Conservation (phyloP, 805 yeast genomes). For the Candida manassasensis region DNA sequence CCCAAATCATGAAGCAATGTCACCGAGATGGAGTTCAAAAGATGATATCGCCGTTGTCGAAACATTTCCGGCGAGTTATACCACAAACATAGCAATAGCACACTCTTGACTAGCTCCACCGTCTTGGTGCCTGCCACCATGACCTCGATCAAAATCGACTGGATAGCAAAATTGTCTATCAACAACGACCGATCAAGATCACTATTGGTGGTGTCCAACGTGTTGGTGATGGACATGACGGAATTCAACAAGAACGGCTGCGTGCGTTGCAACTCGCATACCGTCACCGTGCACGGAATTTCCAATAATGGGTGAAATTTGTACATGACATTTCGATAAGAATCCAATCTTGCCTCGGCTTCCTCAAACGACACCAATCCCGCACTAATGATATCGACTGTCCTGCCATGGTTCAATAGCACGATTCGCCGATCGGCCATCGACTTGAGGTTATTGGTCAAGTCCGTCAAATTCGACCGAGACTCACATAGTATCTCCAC, state of each 20-base stretch:
- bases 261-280: slow-evolving; percentile 44
- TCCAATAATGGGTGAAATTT: slow-evolving; percentile 54
- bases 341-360: slow-evolving; percentile 48
- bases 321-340: slow-evolving; percentile 47
- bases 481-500: slow-evolving; percentile 31
- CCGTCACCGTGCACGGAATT: slow-evolving; percentile 40
- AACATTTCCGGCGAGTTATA: slow-evolving; percentile 80
- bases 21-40: slow-evolving; percentile 60
- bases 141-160: slow-evolving; percentile 51
- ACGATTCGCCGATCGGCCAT: slow-evolving; percentile 39
- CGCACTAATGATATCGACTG: slow-evolving; percentile 48
- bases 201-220: slow-evolving; percentile 28
- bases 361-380: slow-evolving; percentile 58
- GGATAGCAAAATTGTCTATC: slow-evolving; percentile 51
- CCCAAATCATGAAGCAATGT: slow-evolving; percentile 75
- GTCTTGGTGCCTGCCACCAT: slow-evolving; percentile 68
- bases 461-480: slow-evolving; percentile 31
- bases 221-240: slow-evolving; percentile 58
- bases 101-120: slow-evolving; percentile 58
- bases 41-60: slow-evolving; percentile 71
- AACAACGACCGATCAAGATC: slow-evolving; percentile 40
- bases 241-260: slow-evolving; percentile 63
- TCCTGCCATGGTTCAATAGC: slow-evolving; percentile 20
- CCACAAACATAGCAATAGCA: slow-evolving; percentile 66
- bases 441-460: slow-evolving; percentile 44